Evolutionary conservation across 2,329 filamentous ascomycete genomes (phyloP), one percentile per base, ranked within the genome.

Genomic region (Elsinoe australis): DNA sequence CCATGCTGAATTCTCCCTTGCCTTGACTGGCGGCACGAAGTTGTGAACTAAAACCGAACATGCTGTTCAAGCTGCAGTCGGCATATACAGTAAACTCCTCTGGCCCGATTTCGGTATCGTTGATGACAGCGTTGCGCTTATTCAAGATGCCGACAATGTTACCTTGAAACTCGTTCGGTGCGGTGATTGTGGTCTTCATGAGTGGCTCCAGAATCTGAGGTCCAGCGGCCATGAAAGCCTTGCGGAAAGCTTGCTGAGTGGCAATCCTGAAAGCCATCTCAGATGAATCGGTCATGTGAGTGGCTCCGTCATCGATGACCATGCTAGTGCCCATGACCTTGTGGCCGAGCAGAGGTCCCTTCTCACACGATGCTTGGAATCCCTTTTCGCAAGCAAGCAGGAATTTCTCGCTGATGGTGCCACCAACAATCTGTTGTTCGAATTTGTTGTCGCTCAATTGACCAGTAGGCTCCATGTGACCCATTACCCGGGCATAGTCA

Each of bases 1-100:
- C 92, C 92, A 98, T 96, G 60, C 79, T 85, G 64, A 95, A 98
- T 72, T 98, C 92, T 60, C 92, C 92, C 76, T 98, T 98, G 53
- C 92, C 92, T 71, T 98, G 92, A 2, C 89, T 96, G 17, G 89
- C 86, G 10, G 92, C 92, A 58, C 92, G 79, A 56, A 98, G 70
- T 68, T 95, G 86, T 33, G 83, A 86, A 61, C 83, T 89, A 71
- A 98, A 96, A 54, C 92, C 92, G 65, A 98, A 98, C 92, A 98
- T 98, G 65, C 83, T 80, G 66, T 96, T 95, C 64, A 98, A 69
- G 64, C 83, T 89, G 72, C 88, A 95, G 70, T 96, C 92, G 19
- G 88, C 89, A 49, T 83, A 80, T 51, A 96, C 77, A 4, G 87
- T 94, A 62, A 98, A 96, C 62, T 98, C 92, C 61, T 98, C 92